Conservation (phyloP, 257 asterid species). For the Capsicum rhomboideum region DNA sequence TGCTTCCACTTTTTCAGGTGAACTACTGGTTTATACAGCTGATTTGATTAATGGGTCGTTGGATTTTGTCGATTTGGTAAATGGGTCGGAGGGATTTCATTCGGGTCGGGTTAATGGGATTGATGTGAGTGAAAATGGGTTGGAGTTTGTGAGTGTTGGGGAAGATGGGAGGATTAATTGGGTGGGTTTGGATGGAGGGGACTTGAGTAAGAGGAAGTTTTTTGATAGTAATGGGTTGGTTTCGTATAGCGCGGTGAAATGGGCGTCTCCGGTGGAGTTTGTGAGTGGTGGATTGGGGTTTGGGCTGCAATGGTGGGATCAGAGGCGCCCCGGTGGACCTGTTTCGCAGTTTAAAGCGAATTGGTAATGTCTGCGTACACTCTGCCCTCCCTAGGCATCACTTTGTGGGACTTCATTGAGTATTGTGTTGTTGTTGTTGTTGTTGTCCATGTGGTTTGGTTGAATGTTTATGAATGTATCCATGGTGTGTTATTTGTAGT, state of each 20-base stretch:
- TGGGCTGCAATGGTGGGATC: slow-evolving; percentile 93
- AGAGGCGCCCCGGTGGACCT: slow-evolving; percentile 63
- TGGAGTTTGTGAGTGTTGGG: slow-evolving; percentile 68
- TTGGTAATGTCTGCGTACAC: too few relatives aligned
- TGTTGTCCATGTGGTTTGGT: too few relatives aligned
- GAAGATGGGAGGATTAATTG: slow-evolving; percentile 75
- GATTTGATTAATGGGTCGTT: slow-evolving; percentile 42
- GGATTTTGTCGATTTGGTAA: slow-evolving; percentile 28
- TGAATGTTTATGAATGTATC: not conserved
- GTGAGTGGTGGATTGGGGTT: slow-evolving; percentile 82
- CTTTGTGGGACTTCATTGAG: too few relatives aligned
- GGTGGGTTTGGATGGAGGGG: slow-evolving; percentile 21
- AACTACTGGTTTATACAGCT: slow-evolving; percentile 26
- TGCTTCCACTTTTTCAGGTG: slow-evolving; percentile 52
- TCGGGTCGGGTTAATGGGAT: slow-evolving; percentile 34
- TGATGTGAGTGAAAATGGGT: slow-evolving; percentile 61
- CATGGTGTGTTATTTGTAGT: not conserved
- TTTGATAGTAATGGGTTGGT: slow-evolving; percentile 70
- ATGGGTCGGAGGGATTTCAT: slow-evolving; percentile 39
- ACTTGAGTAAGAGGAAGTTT: slow-evolving; percentile 38
- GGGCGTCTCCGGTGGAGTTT: slow-evolving; percentile 86
- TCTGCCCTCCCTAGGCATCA: too few relatives aligned
- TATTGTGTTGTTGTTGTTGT: too few relatives aligned
- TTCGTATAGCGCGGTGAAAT: slow-evolving; percentile 59
- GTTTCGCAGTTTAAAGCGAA: slow-evolving; percentile 60